Evolutionary conservation across 2,329 filamentous ascomycete genomes (phyloP), one percentile per base, ranked within the genome.

Genomic region (Ceratocystis ficicola): DNA sequence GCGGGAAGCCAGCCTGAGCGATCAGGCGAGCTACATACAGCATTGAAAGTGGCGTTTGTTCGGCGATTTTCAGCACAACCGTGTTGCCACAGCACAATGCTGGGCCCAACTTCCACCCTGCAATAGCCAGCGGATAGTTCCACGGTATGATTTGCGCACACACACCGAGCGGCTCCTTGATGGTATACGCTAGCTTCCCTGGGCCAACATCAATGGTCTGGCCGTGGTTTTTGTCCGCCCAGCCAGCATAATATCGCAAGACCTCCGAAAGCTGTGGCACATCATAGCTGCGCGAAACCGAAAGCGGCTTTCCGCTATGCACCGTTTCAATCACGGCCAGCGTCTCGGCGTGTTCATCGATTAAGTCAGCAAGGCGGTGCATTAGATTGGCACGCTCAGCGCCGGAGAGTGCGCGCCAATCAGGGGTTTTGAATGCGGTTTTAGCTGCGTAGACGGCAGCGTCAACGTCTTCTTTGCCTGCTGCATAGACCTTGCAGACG

Each of bases 261-360:
- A 86, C 74, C 30, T 74, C 73, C 36, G 75, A 70, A 32, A 77
- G 73, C 66, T 80, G 76, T 25, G 74, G 71, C 7, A 91, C 74
- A 73, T 90, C 87, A 64, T 84, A 84, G 52, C 77, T 79, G n/a
- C 86, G 75, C 1, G 87, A 81, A 17, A 85, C 82, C 2, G 78
- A 75, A 74, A 88, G 89, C 3, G 88, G 86, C 74, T 93, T 91
- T 73, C 88, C 89, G 71, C 90, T 92, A 74, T 94, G 88, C 80
- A 89, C 86, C 0, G 88, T 86, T 76, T 94, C 88, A 60, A 81
- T 76, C 12, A 78, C 76, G 44, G 78, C 77, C 22, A 81, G 72
- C 1, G 72, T 72, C 68, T 79, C 79, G 32, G 79, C 80, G 73
- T 94, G 80, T 71, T 85, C 73, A 63, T 86, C 83, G 44, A 92